Percentiles rank a stretch among this genome's conserved stretches.
phyloP scores from a whole-genome alignment of 441 rosid genomes.

The Raphanus hybrid region DNA sequence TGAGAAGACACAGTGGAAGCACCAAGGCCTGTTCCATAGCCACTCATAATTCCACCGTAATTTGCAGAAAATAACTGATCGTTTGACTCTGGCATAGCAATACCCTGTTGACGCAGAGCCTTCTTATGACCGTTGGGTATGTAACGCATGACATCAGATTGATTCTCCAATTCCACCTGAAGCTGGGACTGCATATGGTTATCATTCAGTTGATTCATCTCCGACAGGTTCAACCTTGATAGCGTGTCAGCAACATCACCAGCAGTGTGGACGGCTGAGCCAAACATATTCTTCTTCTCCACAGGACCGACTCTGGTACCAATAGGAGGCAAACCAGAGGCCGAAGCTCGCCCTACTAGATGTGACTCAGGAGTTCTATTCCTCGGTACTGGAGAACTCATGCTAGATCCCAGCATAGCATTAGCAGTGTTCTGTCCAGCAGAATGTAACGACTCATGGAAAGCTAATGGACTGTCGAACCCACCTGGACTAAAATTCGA shows the following conservation, averaged over 20 bases:
- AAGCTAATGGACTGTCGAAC: slow-evolving; percentile 52
- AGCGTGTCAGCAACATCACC: slow-evolving; percentile 65
- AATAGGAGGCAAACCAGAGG: slow-evolving; percentile 70
- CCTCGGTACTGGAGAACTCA: slow-evolving; percentile 68
- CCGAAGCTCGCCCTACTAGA: slow-evolving; percentile 59
- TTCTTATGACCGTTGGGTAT: slow-evolving; percentile 58
- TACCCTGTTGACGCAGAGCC: slow-evolving; percentile 55
- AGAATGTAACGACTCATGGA: slow-evolving; percentile 54
- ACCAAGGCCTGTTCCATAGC: slow-evolving; percentile 54
- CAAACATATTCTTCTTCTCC: slow-evolving; percentile 60
- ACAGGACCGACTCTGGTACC: slow-evolving; percentile 63
- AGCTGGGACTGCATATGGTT: slow-evolving; percentile 49
- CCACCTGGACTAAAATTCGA: slow-evolving; percentile 50
- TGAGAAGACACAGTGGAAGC: slow-evolving; percentile 52
- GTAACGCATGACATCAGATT: slow-evolving; percentile 54
- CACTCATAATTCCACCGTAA: slow-evolving; percentile 53
- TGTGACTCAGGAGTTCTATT: slow-evolving; percentile 77
- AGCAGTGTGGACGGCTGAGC: slow-evolving; percentile 51
- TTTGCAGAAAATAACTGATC: slow-evolving; percentile 52
- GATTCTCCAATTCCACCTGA: slow-evolving; percentile 51
- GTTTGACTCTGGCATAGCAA: slow-evolving; percentile 51
- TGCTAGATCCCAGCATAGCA: neutral
- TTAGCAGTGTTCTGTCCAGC: slow-evolving; percentile 35
- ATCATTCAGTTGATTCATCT: slow-evolving; percentile 52
- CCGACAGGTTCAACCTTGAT: slow-evolving; percentile 61